These are phyloP conservation scores for Talaromyces piceae DNA, from an alignment of 2,329 filamentous ascomycete genomes.

Conservation along the genomic window DNA sequence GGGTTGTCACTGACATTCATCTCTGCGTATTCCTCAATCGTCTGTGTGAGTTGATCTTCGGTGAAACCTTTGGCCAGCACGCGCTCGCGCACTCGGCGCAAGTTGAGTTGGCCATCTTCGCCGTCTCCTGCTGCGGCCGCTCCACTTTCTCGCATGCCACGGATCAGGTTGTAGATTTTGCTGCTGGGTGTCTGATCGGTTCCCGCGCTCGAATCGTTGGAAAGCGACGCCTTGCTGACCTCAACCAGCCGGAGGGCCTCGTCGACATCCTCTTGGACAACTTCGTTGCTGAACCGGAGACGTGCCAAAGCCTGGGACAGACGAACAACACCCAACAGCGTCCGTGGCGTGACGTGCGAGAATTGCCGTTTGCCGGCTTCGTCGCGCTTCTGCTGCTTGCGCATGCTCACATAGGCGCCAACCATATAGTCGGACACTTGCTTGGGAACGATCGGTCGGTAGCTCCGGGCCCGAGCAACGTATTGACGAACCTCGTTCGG, in stretches of 20 bases:
- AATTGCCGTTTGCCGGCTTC: conserved; percentile 90
- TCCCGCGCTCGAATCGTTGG: conserved; percentile 58
- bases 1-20: conserved; percentile 66
- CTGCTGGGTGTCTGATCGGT: conserved; percentile 72
- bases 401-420: conserved; percentile 90
- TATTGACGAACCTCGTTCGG: conserved; percentile 94
- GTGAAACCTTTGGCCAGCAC: conserved; percentile 97
- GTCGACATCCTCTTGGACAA: conserved; percentile 88
- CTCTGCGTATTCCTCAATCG: conserved; percentile 80
- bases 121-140: conserved; percentile 72
- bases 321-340: conserved; percentile 84
- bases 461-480: conserved; percentile 85
- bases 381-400: conserved; percentile 83
- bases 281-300: conserved; percentile 76
- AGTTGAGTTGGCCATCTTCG: conserved; percentile 65
- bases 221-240: conserved; percentile 85
- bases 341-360: conserved; percentile 88
- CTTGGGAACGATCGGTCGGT: conserved; percentile 76
- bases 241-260: conserved; percentile 87
- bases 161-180: conserved; percentile 92
- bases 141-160: conserved; percentile 76
- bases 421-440: conserved; percentile 92
- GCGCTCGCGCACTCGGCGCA: conserved; percentile 81
- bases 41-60: conserved; percentile 78
- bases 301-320: conserved; percentile 89